Conservation (phyloP, 495 filamentous ascomycete species). For the Xylaria bambusicola region DNA sequence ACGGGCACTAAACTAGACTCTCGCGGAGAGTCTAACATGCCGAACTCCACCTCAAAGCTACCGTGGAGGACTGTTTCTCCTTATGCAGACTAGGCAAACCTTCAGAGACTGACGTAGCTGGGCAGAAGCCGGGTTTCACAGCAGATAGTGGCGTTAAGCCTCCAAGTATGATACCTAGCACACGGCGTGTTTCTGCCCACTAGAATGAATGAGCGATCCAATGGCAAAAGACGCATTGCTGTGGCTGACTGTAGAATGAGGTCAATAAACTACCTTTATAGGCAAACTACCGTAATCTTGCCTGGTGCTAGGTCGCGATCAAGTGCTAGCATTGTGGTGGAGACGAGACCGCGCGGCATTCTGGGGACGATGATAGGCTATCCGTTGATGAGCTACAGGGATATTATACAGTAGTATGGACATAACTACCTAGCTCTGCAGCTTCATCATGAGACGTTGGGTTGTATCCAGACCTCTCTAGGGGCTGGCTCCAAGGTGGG, state of each 20-base stretch:
- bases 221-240: not conserved
- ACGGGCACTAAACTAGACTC: conserved; percentile 11
- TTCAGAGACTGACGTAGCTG: no score
- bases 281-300: no score
- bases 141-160: no score
- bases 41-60: not conserved
- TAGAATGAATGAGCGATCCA: no score
- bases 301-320: no score
- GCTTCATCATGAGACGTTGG: not conserved
- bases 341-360: conserved; percentile 4
- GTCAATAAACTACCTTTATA: not conserved
- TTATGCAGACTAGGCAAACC: no score
- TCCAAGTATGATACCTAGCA: no score
- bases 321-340: not conserved
- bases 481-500: not conserved
- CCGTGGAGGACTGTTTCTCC: no score
- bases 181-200: no score
- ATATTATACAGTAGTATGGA: not conserved
- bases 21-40: not conserved
- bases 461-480: not conserved
- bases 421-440: no score
- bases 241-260: not conserved
- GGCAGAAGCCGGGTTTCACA: no score
- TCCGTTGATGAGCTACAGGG: not conserved
- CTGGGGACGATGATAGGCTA: not conserved